Evolutionary conservation across 2,329 filamentous ascomycete genomes (phyloP), one percentile per base, ranked within the genome.

Genomic region (Cytospora paraplurivora): DNA sequence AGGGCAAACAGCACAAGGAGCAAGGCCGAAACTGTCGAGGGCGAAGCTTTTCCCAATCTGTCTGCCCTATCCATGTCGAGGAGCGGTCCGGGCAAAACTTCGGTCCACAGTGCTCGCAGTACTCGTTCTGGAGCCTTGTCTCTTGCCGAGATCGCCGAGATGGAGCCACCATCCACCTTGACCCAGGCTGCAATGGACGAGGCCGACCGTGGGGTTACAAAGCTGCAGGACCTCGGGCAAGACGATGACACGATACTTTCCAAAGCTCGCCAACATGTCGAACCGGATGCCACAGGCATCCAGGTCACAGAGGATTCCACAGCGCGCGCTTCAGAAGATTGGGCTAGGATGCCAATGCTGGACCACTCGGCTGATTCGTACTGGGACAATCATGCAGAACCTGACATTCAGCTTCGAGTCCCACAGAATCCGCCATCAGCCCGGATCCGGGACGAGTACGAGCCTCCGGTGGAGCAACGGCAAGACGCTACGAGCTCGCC

Each of bases 71-170:
- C 79, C 47, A 64, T 83, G 63, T 79, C 82, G 3, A 80, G 84
- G 38, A 78, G 83, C 63, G 84, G 83, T 1, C 79, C 83, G 0
- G 83, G 83, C 59, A 85, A 84, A 72, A 77, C 78, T 27, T 87
- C 83, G 5, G 72, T 60, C 35, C 59, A 64, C 54, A 85, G 82
- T 66, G 78, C 78, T 15, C 50, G 71, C 66, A 52, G 68, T 67
- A 21, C 33, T 76, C 64, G 78, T 27, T 84, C 83, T 3, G 78
- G 75, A 58, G 84, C 81, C 66, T 76, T 81, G 34, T 83, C 80
- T 0, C 75, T 87, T 47, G 82, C 81, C 5, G 82, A 85, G 67
- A 86, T 86, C 61, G 81, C 81, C 64, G 85, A 86, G 72, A 79
- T 82, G 34, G 84, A 86, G 62, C 80, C 67, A 1, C 75, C 83